Percentiles rank a stretch among this genome's conserved stretches.
Conservation (phyloP, 2,329 filamentous ascomycete genomes). For the Colletotrichum sp. region DNA sequence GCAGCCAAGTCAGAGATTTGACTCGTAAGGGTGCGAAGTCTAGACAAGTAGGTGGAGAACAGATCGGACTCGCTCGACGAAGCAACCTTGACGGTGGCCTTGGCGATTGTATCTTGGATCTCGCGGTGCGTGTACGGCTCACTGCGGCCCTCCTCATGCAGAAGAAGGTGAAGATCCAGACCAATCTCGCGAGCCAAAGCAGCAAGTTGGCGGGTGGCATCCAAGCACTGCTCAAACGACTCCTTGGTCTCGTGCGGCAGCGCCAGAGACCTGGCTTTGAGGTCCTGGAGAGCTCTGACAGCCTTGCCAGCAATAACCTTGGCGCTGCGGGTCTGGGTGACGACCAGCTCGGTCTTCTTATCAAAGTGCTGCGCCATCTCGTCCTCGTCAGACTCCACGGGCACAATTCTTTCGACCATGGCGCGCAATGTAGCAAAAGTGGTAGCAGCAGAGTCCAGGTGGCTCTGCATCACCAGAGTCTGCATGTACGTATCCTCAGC, state of each 20-base stretch:
- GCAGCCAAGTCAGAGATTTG: slow-evolving; percentile 74
- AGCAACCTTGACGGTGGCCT: slow-evolving; percentile 56
- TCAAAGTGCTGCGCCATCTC: slow-evolving; percentile 70
- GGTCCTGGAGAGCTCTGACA: slow-evolving; percentile 76
- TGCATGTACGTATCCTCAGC: slow-evolving; percentile 83
- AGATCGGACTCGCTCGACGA: slow-evolving; percentile 67
- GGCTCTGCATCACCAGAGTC: slow-evolving; percentile 75
- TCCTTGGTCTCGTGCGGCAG: slow-evolving; percentile 70
- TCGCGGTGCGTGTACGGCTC: slow-evolving; percentile 72
- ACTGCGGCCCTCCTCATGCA: slow-evolving; percentile 73
- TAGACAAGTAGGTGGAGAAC: slow-evolving; percentile 70
- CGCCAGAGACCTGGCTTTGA: slow-evolving; percentile 76
- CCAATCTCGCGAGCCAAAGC: slow-evolving; percentile 71
- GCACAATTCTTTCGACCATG: slow-evolving; percentile 71
- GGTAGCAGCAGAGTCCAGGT: slow-evolving; percentile 78
- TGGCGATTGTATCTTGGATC: slow-evolving; percentile 65
- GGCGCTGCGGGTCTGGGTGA: slow-evolving; percentile 77
- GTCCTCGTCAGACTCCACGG: slow-evolving; percentile 60
- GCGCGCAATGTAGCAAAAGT: slow-evolving; percentile 66
- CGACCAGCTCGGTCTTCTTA: slow-evolving; percentile 72
- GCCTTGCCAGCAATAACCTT: slow-evolving; percentile 86
- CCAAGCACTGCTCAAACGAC: slow-evolving; percentile 73
- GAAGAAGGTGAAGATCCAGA: slow-evolving; percentile 64
- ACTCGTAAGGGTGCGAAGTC: slow-evolving; percentile 66
- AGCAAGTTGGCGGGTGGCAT: slow-evolving; percentile 67